phyloP scores from a whole-genome alignment of 495 filamentous ascomycete genomes.

The Penicillium samsonianum region DNA sequence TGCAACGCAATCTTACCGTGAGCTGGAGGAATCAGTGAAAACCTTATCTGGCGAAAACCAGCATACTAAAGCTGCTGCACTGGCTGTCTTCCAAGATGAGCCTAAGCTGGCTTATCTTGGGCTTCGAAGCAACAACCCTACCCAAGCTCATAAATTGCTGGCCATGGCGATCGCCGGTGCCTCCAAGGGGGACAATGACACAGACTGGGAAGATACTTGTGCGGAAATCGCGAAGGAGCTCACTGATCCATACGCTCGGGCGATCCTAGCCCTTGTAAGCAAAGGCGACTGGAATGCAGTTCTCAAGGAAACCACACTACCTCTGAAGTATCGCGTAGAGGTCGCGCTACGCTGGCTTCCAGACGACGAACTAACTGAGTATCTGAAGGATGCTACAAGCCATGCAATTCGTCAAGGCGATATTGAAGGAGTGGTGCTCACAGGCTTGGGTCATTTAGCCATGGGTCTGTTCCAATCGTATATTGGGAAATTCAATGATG shows the following conservation, averaged over 20 bases:
- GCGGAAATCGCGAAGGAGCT: constrained; percentile 65
- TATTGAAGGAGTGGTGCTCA: constrained; percentile 84
- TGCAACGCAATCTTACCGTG: constrained; percentile 62
- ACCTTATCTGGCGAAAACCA: constrained; percentile 58
- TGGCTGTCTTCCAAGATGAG: constrained; percentile 73
- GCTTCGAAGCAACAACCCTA: constrained; percentile 44
- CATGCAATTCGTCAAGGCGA: constrained; percentile 73
- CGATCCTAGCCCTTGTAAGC: constrained; percentile 88
- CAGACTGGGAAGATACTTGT: constrained; percentile 57
- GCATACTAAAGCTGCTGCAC: constrained; percentile 78
- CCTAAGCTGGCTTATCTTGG: constrained; percentile 54
- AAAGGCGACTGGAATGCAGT: constrained; percentile 86
- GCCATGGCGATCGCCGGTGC: constrained; percentile 57
- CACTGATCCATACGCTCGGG: constrained; percentile 82
- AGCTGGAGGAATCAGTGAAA: constrained; percentile 63
- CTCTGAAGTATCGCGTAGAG: constrained; percentile 80
- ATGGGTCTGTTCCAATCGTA: constrained; percentile 87
- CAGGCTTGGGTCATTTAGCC: constrained; percentile 74
- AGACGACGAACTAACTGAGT: constrained; percentile 73
- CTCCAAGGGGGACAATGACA: constrained; percentile 54
- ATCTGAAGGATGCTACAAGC: constrained; percentile 63
- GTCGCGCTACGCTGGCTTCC: constrained; percentile 82
- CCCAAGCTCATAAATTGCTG: constrained; percentile 51
- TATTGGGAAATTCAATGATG: constrained; percentile 80
- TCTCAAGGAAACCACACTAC: constrained; percentile 76